These are phyloP conservation scores for Pleomassaria siparia DNA, from an alignment of 2,329 filamentous ascomycete species.

Conservation along the genomic window DNA sequence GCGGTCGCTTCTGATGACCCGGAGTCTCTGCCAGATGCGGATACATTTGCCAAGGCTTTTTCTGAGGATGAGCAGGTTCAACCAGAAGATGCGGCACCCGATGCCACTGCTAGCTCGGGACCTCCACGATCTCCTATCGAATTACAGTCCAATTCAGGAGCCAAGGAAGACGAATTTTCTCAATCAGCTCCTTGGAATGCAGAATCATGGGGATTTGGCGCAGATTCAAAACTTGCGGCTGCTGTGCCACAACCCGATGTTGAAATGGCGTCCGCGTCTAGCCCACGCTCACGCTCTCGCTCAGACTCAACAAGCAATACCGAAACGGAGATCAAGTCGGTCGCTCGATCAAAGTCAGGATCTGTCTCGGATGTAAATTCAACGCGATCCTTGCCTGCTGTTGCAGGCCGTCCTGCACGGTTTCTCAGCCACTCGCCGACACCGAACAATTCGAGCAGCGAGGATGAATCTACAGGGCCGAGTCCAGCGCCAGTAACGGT, in stretches of 20 bases:
- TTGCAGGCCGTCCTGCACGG: constrained; percentile 20
- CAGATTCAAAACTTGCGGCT: not conserved
- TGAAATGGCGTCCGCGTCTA: not conserved
- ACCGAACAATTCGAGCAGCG: constrained; percentile 18
- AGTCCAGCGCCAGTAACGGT: not conserved
- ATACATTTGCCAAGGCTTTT: not conserved
- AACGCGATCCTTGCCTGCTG: constrained; percentile 22
- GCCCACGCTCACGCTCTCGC: not conserved
- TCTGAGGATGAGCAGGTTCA: not conserved
- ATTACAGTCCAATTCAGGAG: not conserved
- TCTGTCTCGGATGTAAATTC: constrained; percentile 17
- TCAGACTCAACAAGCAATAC: not conserved
- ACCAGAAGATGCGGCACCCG: not conserved
- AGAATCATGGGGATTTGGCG: constrained; percentile 10
- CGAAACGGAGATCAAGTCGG: constrained; percentile 9
- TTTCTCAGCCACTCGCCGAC: constrained; percentile 27
- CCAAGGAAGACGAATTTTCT: not conserved
- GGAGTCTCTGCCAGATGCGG: not conserved
- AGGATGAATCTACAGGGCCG: constrained; percentile 14
- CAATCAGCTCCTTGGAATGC: constrained; percentile 6
- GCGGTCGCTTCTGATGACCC: not conserved
- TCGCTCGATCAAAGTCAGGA: constrained; percentile 9
- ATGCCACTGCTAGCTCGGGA: not conserved
- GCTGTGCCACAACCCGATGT: not conserved
- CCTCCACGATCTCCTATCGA: not conserved